phyloP scores from a whole-genome alignment of 1,284 basidiomycete genomes.

The Peniophora sp. region DNA sequence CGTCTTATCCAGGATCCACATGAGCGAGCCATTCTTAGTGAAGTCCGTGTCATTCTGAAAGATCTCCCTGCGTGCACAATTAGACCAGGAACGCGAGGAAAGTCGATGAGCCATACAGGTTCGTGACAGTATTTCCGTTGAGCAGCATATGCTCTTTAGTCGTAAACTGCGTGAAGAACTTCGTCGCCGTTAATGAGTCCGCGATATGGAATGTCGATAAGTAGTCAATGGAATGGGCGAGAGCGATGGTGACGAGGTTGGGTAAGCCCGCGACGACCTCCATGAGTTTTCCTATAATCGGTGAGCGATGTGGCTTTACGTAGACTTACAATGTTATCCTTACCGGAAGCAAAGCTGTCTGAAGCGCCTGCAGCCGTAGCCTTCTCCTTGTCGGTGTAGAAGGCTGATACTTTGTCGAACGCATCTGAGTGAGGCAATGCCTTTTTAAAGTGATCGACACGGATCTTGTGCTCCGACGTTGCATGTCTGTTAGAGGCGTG shows the following conservation, averaged over 20 bases:
- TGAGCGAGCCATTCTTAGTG: conserved; percentile 67
- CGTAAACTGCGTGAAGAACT: conserved; percentile 76
- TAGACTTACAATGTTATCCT: too few species aligned
- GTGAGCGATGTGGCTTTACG: conserved; percentile 2
- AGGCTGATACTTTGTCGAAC: conserved; percentile 63
- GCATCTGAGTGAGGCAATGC: conserved; percentile 63
- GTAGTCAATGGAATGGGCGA: conserved; percentile 75
- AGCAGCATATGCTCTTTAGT: conserved; percentile 82
- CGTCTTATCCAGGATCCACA: conserved; percentile 85
- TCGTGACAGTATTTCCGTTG: conserved; percentile 81
- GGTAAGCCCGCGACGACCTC: conserved; percentile 70
- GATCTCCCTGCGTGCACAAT: conserved; percentile 53
- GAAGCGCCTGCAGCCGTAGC: conserved; percentile 30
- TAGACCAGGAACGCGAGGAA: neutral
- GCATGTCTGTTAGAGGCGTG: conserved; percentile 27
- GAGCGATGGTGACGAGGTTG: conserved; percentile 62
- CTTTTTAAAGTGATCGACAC: conserved; percentile 59
- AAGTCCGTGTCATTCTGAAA: conserved; percentile 85
- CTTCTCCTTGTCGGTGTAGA: conserved; percentile 52
- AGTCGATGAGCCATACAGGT: conserved; percentile 43
- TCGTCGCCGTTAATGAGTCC: conserved; percentile 65
- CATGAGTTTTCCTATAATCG: conserved; percentile 32
- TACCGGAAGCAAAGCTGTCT: conserved; percentile 42
- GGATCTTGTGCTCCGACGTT: conserved; percentile 38
- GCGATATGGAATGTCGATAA: conserved; percentile 73